These are phyloP conservation scores for Zygoascus sp. DNA, from an alignment of 1,139 yeast species.

Conservation along the genomic window DNA sequence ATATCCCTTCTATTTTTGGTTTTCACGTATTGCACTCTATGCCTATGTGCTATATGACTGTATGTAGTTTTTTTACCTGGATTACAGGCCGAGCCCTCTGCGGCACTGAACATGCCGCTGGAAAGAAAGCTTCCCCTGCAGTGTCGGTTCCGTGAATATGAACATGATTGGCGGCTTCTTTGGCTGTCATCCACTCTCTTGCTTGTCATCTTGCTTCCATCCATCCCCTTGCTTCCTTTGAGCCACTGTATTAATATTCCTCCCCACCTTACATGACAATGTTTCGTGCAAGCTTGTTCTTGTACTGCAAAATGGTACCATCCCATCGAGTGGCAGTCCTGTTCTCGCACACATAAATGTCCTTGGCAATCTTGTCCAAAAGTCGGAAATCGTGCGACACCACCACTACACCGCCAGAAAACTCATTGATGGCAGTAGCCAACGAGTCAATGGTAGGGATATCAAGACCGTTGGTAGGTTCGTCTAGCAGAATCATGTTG, in stretches of 20 bases:
- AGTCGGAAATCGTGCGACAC: slow-evolving; percentile 99
- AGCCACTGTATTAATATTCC: no score
- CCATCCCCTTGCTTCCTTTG: no score
- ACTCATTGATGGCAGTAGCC: slow-evolving; percentile 91
- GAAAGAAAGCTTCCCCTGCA: no score
- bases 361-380: slow-evolving; percentile 95
- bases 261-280: slow-evolving; percentile 42
- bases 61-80: not conserved
- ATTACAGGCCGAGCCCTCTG: no score
- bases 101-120: no score
- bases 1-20: no score
- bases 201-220: no score
- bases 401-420: slow-evolving; percentile 97
- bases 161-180: no score
- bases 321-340: slow-evolving; percentile 97
- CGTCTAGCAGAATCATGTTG: slow-evolving; percentile 90
- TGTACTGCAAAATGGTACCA: slow-evolving; percentile 83
- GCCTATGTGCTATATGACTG: not conserved
- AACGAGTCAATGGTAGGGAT: slow-evolving; percentile 96
- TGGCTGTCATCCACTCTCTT: no score
- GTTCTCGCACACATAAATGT: slow-evolving; percentile 91
- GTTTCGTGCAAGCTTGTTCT: slow-evolving; percentile 85
- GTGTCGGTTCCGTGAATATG: no score
- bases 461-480: slow-evolving; percentile 99
- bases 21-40: no score